phyloP scores from a whole-genome alignment of 345 rosid genomes.

The Clarkia xantiana region DNA sequence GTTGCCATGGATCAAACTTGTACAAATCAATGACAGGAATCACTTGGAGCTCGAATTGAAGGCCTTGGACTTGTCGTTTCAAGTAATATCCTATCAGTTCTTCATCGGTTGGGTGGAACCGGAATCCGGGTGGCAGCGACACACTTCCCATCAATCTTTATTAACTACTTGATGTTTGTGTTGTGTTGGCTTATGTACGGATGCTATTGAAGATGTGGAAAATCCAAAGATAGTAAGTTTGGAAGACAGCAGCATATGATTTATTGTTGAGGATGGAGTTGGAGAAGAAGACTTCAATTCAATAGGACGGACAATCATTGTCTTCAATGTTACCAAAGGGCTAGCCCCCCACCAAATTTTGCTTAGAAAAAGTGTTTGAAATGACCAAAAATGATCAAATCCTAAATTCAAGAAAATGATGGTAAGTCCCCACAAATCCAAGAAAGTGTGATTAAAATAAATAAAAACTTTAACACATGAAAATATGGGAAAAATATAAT shows the following conservation, averaged over 20 bases:
- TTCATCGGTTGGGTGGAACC: slow-evolving; percentile 86
- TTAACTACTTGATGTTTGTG: too few relatives aligned
- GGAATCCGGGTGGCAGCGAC: slow-evolving; percentile 73
- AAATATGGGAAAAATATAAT: too few relatives aligned
- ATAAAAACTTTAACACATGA: too few relatives aligned
- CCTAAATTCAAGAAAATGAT: too few relatives aligned
- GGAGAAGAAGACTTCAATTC: slow-evolving; percentile 26
- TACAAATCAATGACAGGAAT: slow-evolving; percentile 65
- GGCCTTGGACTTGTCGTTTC: slow-evolving; percentile 48
- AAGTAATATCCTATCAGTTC: slow-evolving; percentile 77
- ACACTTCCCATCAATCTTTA: slow-evolving; percentile 39
- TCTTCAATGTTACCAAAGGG: too few relatives aligned
- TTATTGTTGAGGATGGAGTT: slow-evolving; percentile 34
- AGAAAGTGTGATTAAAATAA: too few relatives aligned
- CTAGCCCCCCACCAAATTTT: too few relatives aligned
- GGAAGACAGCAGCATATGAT: slow-evolving; percentile 32
- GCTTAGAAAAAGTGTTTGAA: background rate
- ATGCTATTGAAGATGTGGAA: slow-evolving; percentile 52
- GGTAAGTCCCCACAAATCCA: too few relatives aligned
- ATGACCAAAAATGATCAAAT: too few relatives aligned
- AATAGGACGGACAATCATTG: slow-evolving; percentile 52
- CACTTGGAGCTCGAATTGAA: slow-evolving; percentile 67
- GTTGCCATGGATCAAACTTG: slow-evolving; percentile 91
- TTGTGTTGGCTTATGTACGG: too few relatives aligned
- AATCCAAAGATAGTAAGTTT: slow-evolving; percentile 66